Conservation (phyloP, 495 filamentous ascomycete species). For the Diplogelasinospora grovesii region DNA sequence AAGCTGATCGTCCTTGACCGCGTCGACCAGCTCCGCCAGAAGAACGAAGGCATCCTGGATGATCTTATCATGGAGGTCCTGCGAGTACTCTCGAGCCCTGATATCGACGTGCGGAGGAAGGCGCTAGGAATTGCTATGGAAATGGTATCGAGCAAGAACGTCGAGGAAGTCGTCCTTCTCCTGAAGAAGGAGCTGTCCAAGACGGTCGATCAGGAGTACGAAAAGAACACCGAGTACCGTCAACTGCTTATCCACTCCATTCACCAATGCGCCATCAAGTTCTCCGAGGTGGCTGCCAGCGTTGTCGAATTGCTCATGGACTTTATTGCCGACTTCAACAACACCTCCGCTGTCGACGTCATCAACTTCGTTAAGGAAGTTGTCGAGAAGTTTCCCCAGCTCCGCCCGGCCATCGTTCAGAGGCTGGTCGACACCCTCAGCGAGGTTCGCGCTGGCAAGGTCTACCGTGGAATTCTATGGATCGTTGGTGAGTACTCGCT, state of each 20-base stretch:
- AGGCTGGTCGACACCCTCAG: slow-evolving; percentile 84
- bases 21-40: slow-evolving; percentile 82
- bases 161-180: slow-evolving; percentile 92
- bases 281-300: slow-evolving; percentile 94
- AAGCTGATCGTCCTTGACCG: slow-evolving; percentile 96
- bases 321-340: slow-evolving; percentile 98
- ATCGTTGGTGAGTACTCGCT: slow-evolving; percentile 96
- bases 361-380: slow-evolving; percentile 99
- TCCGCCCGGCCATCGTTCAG: slow-evolving; percentile 78
- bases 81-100: slow-evolving; percentile 90
- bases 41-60: slow-evolving; percentile 90
- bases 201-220: slow-evolving; percentile 97
- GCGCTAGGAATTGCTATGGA: slow-evolving; percentile 86
- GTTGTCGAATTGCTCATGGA: slow-evolving; percentile 99
- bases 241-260: slow-evolving; percentile 94
- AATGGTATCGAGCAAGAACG: slow-evolving; percentile 98
- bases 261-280: slow-evolving; percentile 96
- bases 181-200: slow-evolving; percentile 97
- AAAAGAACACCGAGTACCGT: slow-evolving; percentile 97
- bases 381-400: slow-evolving; percentile 92
- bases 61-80: slow-evolving; percentile 98
- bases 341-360: slow-evolving; percentile 91
- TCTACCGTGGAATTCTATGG: slow-evolving; percentile 95
- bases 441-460: slow-evolving; percentile 94
- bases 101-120: slow-evolving; percentile 93